Evolutionary conservation across 2,329 filamentous ascomycete species (phyloP).

Genomic region (Huntiella bhutanensis): DNA sequence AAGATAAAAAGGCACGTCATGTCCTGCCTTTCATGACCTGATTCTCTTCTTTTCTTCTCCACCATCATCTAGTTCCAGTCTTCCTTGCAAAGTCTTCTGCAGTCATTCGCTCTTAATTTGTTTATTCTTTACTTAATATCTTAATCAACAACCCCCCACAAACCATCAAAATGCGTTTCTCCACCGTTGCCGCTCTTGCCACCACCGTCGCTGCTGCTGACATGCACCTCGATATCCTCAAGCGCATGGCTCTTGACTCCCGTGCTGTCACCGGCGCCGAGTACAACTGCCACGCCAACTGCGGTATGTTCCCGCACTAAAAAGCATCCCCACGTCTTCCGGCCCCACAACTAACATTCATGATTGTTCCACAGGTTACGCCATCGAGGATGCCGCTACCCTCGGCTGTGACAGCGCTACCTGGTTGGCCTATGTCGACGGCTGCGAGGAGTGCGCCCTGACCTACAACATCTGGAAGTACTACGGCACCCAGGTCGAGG

Average conservation of each 20-base stretch:
- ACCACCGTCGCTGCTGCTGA: conserved; percentile 2
- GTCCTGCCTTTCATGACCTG: not conserved
- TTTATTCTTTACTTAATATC: not conserved
- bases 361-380: conserved; percentile 14
- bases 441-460: conserved; percentile 26
- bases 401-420: conserved; percentile 18
- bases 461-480: conserved; percentile 25
- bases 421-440: conserved; percentile 24
- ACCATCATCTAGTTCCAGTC: conserved; percentile 1
- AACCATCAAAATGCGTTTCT: conserved; percentile 3
- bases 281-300: conserved; percentile 28
- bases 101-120: conserved; percentile 1
- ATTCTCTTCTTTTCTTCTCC: not conserved
- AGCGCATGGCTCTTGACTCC: conserved; percentile 2
- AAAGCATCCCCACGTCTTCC: not conserved
- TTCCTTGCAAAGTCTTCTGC: not conserved
- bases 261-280: conserved; percentile 5
- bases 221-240: conserved; percentile 3
- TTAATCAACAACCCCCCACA: not conserved
- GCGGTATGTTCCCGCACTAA: conserved; percentile 21
- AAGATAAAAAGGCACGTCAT: conserved; percentile 1
- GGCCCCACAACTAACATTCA: not conserved
- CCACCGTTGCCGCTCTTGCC: conserved; percentile 1
- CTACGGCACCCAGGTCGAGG: conserved; percentile 22
- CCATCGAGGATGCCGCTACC: conserved; percentile 15